Conservation (phyloP, 2,329 filamentous ascomycete genomes). For the Cladosporium sp. region DNA sequence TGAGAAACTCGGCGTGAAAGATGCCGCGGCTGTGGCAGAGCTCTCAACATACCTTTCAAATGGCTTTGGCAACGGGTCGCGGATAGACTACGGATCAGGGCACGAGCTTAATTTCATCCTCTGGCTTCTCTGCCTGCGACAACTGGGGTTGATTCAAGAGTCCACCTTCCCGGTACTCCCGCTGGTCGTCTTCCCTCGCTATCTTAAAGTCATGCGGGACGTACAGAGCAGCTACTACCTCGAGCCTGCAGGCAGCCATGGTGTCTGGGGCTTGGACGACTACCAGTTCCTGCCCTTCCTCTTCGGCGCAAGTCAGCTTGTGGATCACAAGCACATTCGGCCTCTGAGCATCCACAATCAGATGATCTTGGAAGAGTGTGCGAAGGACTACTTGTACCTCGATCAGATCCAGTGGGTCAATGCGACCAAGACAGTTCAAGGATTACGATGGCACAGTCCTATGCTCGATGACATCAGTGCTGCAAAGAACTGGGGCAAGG, state of each 20-base stretch:
- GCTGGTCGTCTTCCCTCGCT: conserved; percentile 74
- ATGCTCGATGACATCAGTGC: conserved; percentile 98
- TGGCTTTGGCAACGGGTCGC: conserved; percentile 77
- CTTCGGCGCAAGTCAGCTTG: conserved; percentile 47
- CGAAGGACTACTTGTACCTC: conserved; percentile 80
- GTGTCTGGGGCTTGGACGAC: conserved; percentile 51
- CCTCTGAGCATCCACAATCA: conserved; percentile 72
- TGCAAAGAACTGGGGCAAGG: conserved; percentile 84
- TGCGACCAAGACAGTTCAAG: conserved; percentile 91
- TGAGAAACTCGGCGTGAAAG: conserved; percentile 50
- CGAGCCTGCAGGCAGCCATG: conserved; percentile 63
- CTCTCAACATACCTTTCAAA: conserved; percentile 74
- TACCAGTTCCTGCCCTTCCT: conserved; percentile 53
- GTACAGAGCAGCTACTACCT: conserved; percentile 93
- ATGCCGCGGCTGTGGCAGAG: conserved; percentile 59
- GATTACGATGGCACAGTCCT: conserved; percentile 90
- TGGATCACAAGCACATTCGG: conserved; percentile 62
- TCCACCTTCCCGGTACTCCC: conserved; percentile 70
- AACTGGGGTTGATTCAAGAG: conserved; percentile 61
- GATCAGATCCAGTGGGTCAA: conserved; percentile 93
- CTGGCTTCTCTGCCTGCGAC: conserved; percentile 92
- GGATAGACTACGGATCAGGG: conserved; percentile 95
- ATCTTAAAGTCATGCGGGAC: conserved; percentile 79
- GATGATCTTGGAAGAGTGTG: conserved; percentile 81
- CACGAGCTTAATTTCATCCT: conserved; percentile 97